A percentile compares a stretch with the other conserved stretches of the same genome.
Evolutionary conservation across 306 rosid species (phyloP).

Genomic region (Geum urbanum): DNA sequence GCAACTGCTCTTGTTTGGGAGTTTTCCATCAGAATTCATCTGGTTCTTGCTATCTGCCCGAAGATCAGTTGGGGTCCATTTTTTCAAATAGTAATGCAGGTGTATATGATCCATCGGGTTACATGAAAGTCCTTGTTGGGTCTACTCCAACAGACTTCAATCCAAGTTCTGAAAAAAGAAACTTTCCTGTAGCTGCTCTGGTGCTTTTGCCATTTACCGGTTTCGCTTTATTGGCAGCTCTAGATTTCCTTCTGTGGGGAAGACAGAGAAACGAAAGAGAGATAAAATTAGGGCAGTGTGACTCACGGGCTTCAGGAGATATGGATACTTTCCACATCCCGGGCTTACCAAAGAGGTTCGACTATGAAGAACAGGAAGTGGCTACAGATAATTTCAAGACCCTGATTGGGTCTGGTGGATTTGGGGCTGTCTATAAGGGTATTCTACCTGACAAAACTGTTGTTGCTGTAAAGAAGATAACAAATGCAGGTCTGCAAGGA

Average conservation of each 20-base stretch:
- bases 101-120: slow-evolving; percentile 42
- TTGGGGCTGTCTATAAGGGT: slow-evolving; percentile 84
- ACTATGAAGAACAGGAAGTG: slow-evolving; percentile 57
- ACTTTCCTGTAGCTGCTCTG: slow-evolving; percentile 52
- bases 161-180: slow-evolving; percentile 19
- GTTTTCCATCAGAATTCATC: slow-evolving; percentile 51
- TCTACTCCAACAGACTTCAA: slow-evolving; percentile 13
- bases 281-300: slow-evolving; percentile 37
- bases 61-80: slow-evolving; percentile 62
- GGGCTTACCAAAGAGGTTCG: slow-evolving; percentile 85
- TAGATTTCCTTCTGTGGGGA: slow-evolving; percentile 56
- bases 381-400: slow-evolving; percentile 74
- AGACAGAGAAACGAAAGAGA: slow-evolving; percentile 36
- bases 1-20: slow-evolving; percentile 76
- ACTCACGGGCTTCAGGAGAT: slow-evolving; percentile 52
- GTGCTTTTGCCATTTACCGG: slow-evolving; percentile 60
- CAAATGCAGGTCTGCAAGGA: slow-evolving; percentile 70
- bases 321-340: slow-evolving; percentile 67
- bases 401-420: slow-evolving; percentile 83
- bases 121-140: slow-evolving; percentile 41
- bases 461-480: slow-evolving; percentile 87
- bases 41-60: slow-evolving; percentile 65
- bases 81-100: slow-evolving; percentile 24
- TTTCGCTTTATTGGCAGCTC: slow-evolving; percentile 37
- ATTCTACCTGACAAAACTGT: slow-evolving; percentile 54